A percentile compares a stretch with the other conserved stretches of the same genome.
phyloP scores from a whole-genome alignment of 1,284 basidiomycete species.

The Tilletiopsis washingtonensis region DNA sequence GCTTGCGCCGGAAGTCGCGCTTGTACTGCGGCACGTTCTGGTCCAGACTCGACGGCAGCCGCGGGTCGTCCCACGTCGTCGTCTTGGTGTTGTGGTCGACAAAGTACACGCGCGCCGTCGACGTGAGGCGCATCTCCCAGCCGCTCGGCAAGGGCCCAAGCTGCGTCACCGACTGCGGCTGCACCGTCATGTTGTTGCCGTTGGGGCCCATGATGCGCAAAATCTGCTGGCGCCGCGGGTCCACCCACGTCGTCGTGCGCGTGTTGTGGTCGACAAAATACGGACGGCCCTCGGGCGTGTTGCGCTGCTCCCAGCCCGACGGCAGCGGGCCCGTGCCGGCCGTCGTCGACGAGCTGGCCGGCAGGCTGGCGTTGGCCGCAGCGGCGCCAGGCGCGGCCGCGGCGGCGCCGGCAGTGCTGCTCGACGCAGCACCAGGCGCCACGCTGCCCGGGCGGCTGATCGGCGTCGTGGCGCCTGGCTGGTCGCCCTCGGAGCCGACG shows the following conservation, averaged over 20 bases:
- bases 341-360: conserved; percentile 54
- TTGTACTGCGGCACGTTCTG: conserved; percentile 98
- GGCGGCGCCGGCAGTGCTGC: conserved; percentile 4
- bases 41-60: conserved; percentile 71
- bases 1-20: conserved; percentile 94
- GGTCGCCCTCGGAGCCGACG: conserved; percentile 21
- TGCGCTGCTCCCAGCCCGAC: conserved; percentile 94
- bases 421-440: conserved; percentile 1
- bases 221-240: conserved; percentile 81
- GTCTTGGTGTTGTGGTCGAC: conserved; percentile 92
- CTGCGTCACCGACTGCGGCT: conserved; percentile 74
- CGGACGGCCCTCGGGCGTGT: conserved; percentile 91
- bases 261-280: conserved; percentile 92
- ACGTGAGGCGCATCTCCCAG: conserved; percentile 94
- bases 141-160: conserved; percentile 91
- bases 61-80: conserved; percentile 89
- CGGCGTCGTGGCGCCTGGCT: conserved; percentile 14
- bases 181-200: conserved; percentile 67
- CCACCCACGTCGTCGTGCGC: conserved; percentile 95
- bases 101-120: conserved; percentile 87
- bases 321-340: conserved; percentile 75
- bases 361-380: conserved; percentile 11
- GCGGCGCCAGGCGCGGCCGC: conserved; percentile 49
- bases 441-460: conserved; percentile 5
- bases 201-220: conserved; percentile 76